Evolutionary conservation across 2,329 filamentous ascomycete species (phyloP), one percentile per base, ranked within the genome.

Genomic region (Fusarium citri): DNA sequence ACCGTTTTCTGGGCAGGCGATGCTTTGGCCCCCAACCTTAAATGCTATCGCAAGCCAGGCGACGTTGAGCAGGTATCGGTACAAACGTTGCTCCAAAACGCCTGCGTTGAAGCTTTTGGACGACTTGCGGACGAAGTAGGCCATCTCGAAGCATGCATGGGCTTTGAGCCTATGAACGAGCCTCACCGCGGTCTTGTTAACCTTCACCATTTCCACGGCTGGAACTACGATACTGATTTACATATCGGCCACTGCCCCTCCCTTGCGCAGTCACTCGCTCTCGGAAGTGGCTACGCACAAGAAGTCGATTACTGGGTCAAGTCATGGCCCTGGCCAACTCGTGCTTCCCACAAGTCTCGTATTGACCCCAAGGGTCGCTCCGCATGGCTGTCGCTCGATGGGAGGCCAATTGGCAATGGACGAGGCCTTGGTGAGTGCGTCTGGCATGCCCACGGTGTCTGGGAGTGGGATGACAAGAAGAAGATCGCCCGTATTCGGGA

Each of bases 81-180:
- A 4, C 76, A 78, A 56, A 55, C 67, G 0, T 73, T 76, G 41
- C 71, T 80, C 1, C 79, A 80, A 48, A 73, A 76, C 18, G 74
- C 79, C 9, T 75, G 76, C 31, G 68, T 80, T 11, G 79, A 79
- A 54, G 78, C 79, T 0, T 80, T 80, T 47, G 79, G 79, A 6
- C 68, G 72, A 8, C 76, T 80, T 2, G 78, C 79, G 5, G 79
- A 80, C 10, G 76, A 75, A 18, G 51, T 80, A 12, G 59, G 64
- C 3, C 63, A 70, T 20, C 72, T 80, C 11, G 79, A 80, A 55
- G 79, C 78, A 9, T 80, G 77, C 40, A 47, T 83, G 14, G 81
- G 81, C 3, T 82, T 82, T 46, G 81, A 83, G 59, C 78, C 80
- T 10, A 80, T 83, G 75, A 83, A 83, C 42, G 81, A 83, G 66